Evolutionary conservation across 1,284 basidiomycete genomes (phyloP), one percentile per base, ranked within the genome.

Genomic region (Cryptococcus floricola): DNA sequence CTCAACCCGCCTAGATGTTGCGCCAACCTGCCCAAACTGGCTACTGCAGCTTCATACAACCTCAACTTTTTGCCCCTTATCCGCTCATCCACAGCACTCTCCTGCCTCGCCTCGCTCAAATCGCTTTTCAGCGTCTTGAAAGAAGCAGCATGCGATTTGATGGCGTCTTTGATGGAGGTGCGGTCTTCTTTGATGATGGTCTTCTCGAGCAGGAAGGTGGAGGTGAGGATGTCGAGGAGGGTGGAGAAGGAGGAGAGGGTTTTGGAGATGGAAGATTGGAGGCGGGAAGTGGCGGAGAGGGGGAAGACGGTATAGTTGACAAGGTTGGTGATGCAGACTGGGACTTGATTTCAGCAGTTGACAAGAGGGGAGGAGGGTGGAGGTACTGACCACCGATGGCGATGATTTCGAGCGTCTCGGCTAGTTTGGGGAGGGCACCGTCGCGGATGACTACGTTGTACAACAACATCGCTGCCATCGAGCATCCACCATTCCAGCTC

Each of bases 401-500:
- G 45, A 95, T 86, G 73, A 94, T 89, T 58, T 88, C 81, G 0
- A 87, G 80, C 1, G 91, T 86, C 68, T 87, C 84, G 39, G 87
- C 74, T 4, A 92, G 81, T 0, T 84, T 88, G 43, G 86, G 79
- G 39, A 87, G 69, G 5, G 87, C 89, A n/a, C 94, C 95, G 78
- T 98, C 94, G 68, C 91, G 94, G 59, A 96, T 86, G 39, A 97
- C 80, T 5, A 93, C 89, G 31, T 88, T 82, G 65, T 91, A 91
- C 25, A 93, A 81, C 27, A 90, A 87, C 47, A 95, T 91, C 1
- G 87, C 84, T 0, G 86, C 87, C 91, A 95, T 94, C 51, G 89
- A 93, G 67, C 89, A 92, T 5, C 91, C 91, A n/a, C 90, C 89
- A 67, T 92, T 93, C 74, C 95, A 97, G 14, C 87, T 86, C 1